Evolutionary conservation across 2,329 filamentous ascomycete genomes (phyloP).

Genomic region (Sarocladium oryzae): DNA sequence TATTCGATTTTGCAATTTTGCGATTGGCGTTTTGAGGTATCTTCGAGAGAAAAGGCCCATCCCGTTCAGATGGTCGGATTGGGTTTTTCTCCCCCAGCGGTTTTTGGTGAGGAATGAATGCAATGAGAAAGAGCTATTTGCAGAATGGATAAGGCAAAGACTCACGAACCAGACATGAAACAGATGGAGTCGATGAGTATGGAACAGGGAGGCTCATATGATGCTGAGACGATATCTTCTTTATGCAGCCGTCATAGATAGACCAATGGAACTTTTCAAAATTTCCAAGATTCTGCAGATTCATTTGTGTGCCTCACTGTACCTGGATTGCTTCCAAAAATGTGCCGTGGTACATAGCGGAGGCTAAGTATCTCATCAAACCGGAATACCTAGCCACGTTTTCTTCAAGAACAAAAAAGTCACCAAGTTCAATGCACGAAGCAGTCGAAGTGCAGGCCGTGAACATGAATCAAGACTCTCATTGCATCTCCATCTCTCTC

Average conservation of each 20-base stretch:
- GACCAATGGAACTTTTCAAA: not conserved
- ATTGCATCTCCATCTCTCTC: too few relatives aligned
- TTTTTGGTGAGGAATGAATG: not conserved
- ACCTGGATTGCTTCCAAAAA: too few relatives aligned
- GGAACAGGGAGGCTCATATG: not conserved
- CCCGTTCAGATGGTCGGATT: too few relatives aligned
- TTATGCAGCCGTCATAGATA: not conserved
- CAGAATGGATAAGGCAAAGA: not conserved
- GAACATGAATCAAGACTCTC: too few relatives aligned
- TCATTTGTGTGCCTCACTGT: too few relatives aligned
- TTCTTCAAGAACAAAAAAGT: too few relatives aligned
- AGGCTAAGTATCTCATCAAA: too few relatives aligned
- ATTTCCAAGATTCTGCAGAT: too few relatives aligned
- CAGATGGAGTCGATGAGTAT: not conserved
- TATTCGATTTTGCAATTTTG: not conserved
- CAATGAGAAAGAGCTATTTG: not conserved
- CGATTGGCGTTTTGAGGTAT: constrained; percentile 1
- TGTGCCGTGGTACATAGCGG: too few relatives aligned
- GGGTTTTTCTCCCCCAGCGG: not conserved
- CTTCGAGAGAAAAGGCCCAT: not conserved
- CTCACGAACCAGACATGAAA: not conserved
- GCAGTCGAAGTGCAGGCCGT: too few relatives aligned
- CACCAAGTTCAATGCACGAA: too few relatives aligned
- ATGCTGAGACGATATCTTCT: constrained; percentile 1
- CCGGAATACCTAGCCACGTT: too few relatives aligned